phyloP scores from a whole-genome alignment of 495 filamentous ascomycete species.

The Daldinia concentrica region DNA sequence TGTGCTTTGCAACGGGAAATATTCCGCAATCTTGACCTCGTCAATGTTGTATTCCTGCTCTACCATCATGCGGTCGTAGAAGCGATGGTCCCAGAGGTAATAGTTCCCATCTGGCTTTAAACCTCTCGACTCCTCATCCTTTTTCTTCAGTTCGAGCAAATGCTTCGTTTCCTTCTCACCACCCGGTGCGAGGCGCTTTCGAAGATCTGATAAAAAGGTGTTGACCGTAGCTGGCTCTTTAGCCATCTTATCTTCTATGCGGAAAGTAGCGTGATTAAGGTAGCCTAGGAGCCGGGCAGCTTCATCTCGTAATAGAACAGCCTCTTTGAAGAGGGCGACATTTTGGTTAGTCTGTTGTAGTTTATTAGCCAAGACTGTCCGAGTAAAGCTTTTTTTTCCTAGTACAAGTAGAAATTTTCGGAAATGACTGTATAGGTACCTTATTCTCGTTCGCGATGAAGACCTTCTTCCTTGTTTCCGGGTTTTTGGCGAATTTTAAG shows the following conservation, averaged over 20 bases:
- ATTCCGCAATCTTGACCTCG: conserved; percentile 89
- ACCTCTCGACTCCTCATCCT: conserved; percentile 68
- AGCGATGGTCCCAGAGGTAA: conserved; percentile 86
- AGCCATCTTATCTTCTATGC: conserved; percentile 97
- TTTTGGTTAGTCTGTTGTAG: conserved; percentile 76
- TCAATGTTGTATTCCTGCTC: conserved; percentile 91
- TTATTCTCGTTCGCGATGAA: conserved; percentile 69
- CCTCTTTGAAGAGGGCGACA: conserved; percentile 83
- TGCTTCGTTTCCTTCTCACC: conserved; percentile 79
- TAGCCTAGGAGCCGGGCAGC: conserved; percentile 91
- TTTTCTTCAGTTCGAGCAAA: conserved; percentile 81
- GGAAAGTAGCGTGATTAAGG: conserved; percentile 89
- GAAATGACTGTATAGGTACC: conserved; percentile 39
- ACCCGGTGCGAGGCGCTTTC: conserved; percentile 75
- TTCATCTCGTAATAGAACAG: conserved; percentile 89
- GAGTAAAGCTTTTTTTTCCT: too few relatives aligned
- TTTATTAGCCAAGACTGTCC: conserved; percentile 11
- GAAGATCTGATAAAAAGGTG: conserved; percentile 83
- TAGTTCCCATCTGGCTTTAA: conserved; percentile 74
- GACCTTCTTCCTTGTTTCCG: conserved; percentile 62
- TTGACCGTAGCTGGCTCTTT: conserved; percentile 88
- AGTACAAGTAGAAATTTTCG: background rate
- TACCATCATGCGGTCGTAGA: conserved; percentile 91
- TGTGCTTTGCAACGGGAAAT: conserved; percentile 87
- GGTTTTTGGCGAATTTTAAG: conserved; percentile 65